These are phyloP conservation scores for Elsinoe fawcettii DNA, from an alignment of 2,329 filamentous ascomycete species.

Conservation along the genomic window DNA sequence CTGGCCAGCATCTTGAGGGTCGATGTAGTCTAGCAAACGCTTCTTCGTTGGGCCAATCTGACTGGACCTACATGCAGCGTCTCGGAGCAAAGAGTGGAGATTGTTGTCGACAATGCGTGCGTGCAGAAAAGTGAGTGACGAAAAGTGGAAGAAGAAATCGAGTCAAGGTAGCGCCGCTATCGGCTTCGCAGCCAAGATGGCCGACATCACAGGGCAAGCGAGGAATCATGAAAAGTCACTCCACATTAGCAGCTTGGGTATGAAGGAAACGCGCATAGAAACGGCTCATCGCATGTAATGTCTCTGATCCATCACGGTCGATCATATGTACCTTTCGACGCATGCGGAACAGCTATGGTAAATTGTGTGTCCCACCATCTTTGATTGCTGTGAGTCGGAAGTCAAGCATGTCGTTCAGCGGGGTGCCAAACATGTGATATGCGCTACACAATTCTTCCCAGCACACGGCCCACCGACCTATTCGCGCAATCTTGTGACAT, in stretches of 20 bases:
- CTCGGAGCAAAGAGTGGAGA: background rate
- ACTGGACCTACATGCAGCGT: slow-evolving; percentile 6
- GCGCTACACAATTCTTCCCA: too few relatives aligned
- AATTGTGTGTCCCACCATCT: too few relatives aligned
- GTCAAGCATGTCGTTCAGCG: too few relatives aligned
- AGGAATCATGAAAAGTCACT: background rate
- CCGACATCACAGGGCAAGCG: background rate
- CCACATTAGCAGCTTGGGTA: background rate
- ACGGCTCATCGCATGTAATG: background rate
- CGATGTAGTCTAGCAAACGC: background rate
- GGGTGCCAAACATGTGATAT: too few relatives aligned
- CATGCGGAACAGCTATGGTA: too few relatives aligned
- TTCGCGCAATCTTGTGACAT: too few relatives aligned
- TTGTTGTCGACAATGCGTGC: background rate
- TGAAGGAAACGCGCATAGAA: background rate
- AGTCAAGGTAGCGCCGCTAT: slow-evolving; percentile 15
- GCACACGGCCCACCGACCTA: too few relatives aligned
- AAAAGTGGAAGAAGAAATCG: slow-evolving; percentile 12
- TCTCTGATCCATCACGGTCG: background rate
- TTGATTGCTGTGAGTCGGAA: too few relatives aligned
- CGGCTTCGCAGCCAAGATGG: slow-evolving; percentile 11
- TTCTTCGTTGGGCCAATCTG: background rate
- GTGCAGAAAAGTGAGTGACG: background rate
- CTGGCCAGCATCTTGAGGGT: slow-evolving; percentile 15
- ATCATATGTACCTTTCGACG: too few relatives aligned